A percentile compares a stretch with the other conserved stretches of the same genome.
Conservation (phyloP, 1,284 basidiomycete genomes). For the Laetiporus sulphureus region DNA sequence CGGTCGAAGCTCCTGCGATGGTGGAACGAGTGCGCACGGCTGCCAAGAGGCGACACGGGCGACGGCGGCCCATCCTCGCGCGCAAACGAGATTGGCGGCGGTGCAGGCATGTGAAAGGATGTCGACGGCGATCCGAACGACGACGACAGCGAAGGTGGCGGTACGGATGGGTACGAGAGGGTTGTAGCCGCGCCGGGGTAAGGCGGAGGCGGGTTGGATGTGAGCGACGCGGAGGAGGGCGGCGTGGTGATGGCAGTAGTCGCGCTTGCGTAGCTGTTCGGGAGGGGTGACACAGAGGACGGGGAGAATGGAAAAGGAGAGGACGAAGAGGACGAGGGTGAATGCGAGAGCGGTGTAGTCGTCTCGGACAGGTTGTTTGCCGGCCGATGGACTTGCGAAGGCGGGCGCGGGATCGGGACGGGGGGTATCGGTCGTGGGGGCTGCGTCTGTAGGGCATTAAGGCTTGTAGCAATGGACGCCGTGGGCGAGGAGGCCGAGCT, state of each 20-base stretch:
- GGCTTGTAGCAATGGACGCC: constrained; percentile 32
- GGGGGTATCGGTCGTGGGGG: constrained; percentile 30
- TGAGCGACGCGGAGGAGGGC: constrained; percentile 49
- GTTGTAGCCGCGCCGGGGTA: constrained; percentile 22
- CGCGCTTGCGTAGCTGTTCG: constrained; percentile 47
- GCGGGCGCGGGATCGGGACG: constrained; percentile 64
- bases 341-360: constrained; percentile 54
- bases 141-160: constrained; percentile 63
- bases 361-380: constrained; percentile 32
- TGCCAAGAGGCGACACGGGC: constrained; percentile 40
- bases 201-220: constrained; percentile 31
- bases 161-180: constrained; percentile 57
- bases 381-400: constrained; percentile 54
- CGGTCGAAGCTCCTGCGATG: constrained; percentile 35
- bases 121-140: constrained; percentile 50
- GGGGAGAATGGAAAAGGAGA: constrained; percentile 48
- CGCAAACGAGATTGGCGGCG: constrained; percentile 24
- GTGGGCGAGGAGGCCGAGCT: constrained; percentile 41
- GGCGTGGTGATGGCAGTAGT: constrained; percentile 62
- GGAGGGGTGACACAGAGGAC: constrained; percentile 47
- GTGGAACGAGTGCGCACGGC: constrained; percentile 40
- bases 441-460: constrained; percentile 25
- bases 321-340: constrained; percentile 51
- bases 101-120: constrained; percentile 66
- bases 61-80: constrained; percentile 34